Evolutionary conservation across 331 rosid genomes (phyloP).

Genomic region (Pyracantha coccinea): DNA sequence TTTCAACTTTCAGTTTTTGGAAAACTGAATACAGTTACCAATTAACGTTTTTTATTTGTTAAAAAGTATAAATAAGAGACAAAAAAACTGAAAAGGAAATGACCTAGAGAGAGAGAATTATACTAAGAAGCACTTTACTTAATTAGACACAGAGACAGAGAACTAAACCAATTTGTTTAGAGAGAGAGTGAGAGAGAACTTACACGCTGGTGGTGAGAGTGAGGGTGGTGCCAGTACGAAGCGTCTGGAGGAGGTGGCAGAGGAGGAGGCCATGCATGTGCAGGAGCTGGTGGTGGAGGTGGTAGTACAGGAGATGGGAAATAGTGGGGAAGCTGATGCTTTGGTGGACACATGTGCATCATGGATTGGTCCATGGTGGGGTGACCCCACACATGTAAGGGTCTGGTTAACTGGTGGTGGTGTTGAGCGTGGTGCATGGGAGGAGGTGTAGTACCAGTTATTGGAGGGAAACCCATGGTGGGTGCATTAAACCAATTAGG

Average conservation of each 20-base stretch:
- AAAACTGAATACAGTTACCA: too few species aligned
- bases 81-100: background rate
- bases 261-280: slow-evolving; percentile 23
- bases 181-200: background rate
- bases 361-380: slow-evolving; percentile 59
- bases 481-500: slow-evolving; percentile 45
- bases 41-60: too few species aligned
- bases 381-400: slow-evolving; percentile 96
- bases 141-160: background rate
- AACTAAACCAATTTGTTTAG: background rate
- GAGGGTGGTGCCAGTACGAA: slow-evolving; percentile 45
- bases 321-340: slow-evolving; percentile 26
- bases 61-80: background rate
- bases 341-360: slow-evolving; percentile 72
- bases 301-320: slow-evolving; percentile 30
- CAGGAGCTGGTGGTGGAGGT: slow-evolving; percentile 14
- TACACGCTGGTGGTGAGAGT: slow-evolving; percentile 43
- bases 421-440: slow-evolving; percentile 20
- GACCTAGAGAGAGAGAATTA: background rate
- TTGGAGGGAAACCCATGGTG: slow-evolving; percentile 69
- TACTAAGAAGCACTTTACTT: background rate
- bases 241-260: slow-evolving; percentile 35
- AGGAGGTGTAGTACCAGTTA: background rate
- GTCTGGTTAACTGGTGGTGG: slow-evolving; percentile 50
- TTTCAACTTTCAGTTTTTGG: too few species aligned